phyloP scores from a whole-genome alignment of 1,284 basidiomycete genomes.

The Cryptococcus floricola region DNA sequence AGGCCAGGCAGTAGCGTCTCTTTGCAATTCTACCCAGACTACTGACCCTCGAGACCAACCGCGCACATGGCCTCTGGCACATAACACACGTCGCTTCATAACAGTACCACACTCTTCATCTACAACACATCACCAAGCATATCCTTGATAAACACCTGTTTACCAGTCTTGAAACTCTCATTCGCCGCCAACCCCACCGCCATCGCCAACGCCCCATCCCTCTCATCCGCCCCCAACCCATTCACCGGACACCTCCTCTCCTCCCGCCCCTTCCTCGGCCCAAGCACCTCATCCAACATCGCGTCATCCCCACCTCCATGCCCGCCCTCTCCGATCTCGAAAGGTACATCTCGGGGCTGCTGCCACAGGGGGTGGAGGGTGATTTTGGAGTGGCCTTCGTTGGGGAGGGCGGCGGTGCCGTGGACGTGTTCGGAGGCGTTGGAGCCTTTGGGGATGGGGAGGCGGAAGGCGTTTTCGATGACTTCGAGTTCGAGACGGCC shows the following conservation, averaged over 20 bases:
- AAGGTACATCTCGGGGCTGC: conserved; percentile 51
- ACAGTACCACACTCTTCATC: too few species aligned
- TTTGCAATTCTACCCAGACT: too few species aligned
- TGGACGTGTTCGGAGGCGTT: conserved; percentile 38
- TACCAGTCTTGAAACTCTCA: conserved; percentile 55
- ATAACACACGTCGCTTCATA: too few species aligned
- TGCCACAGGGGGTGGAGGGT: conserved; percentile 55
- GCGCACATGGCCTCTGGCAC: too few species aligned
- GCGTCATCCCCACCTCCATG: conserved; percentile 57
- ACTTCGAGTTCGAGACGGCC: conserved; percentile 58
- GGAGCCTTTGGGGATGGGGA: conserved; percentile 21
- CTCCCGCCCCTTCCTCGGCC: conserved; percentile 50
- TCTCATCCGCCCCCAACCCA: conserved; percentile 54
- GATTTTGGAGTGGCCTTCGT: conserved; percentile 53
- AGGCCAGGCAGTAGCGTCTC: too few species aligned
- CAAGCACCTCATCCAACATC: conserved; percentile 57
- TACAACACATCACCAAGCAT: conserved; percentile 20
- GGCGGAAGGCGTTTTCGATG: conserved; percentile 51
- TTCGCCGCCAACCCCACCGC: conserved; percentile 57
- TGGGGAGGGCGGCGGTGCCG: conserved; percentile 52
- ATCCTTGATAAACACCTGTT: conserved; percentile 50
- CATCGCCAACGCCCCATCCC: conserved; percentile 56
- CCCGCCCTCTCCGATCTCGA: conserved; percentile 52
- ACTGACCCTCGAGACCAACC: too few species aligned
- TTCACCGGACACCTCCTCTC: conserved; percentile 52